These are phyloP conservation scores for Aspergillus sp. DNA, from an alignment of 2,329 filamentous ascomycete genomes.

Conservation along the genomic window DNA sequence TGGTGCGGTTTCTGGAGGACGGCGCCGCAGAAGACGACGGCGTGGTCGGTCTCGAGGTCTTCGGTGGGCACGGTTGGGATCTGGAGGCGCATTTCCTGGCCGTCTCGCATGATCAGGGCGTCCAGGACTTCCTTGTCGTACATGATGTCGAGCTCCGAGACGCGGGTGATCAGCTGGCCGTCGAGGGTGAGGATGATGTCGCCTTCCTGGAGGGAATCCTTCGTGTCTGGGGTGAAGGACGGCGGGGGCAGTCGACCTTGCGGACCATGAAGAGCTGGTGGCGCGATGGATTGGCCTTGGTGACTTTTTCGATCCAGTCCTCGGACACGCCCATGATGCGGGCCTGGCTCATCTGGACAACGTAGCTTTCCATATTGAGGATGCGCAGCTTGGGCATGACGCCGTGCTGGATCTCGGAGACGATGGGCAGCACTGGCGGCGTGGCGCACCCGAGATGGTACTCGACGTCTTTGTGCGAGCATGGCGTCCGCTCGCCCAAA, in stretches of 20 bases:
- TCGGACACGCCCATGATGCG: slow-evolving; percentile 95
- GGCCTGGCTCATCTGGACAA: slow-evolving; percentile 93
- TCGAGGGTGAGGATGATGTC: slow-evolving; percentile 90
- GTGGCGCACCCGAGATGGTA: slow-evolving; percentile 91
- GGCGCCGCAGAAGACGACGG: slow-evolving; percentile 90
- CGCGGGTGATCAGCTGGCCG: slow-evolving; percentile 81
- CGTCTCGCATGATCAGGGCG: slow-evolving; percentile 77
- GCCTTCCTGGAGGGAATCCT: slow-evolving; percentile 68
- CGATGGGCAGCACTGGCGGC: slow-evolving; percentile 78
- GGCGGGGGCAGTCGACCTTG: slow-evolving; percentile 66
- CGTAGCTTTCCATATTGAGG: slow-evolving; percentile 85
- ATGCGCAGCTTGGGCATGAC: slow-evolving; percentile 75
- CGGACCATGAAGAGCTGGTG: slow-evolving; percentile 98
- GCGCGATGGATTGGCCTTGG: slow-evolving; percentile 76
- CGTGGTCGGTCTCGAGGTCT: slow-evolving; percentile 84
- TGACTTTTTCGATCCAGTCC: slow-evolving; percentile 87
- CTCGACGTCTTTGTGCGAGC: slow-evolving; percentile 80
- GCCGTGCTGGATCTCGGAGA: slow-evolving; percentile 73
- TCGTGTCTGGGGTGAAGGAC: slow-evolving; percentile 32
- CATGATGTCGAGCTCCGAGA: slow-evolving; percentile 92
- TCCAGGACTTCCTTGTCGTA: slow-evolving; percentile 78
- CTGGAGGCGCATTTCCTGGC: slow-evolving; percentile 64
- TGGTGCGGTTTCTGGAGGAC: slow-evolving; percentile 89
- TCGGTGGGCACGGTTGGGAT: slow-evolving; percentile 80
- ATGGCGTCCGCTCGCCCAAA: slow-evolving; percentile 73